Evolutionary conservation across 306 rosid species (phyloP).

Genomic region (Benincasa hispida): DNA sequence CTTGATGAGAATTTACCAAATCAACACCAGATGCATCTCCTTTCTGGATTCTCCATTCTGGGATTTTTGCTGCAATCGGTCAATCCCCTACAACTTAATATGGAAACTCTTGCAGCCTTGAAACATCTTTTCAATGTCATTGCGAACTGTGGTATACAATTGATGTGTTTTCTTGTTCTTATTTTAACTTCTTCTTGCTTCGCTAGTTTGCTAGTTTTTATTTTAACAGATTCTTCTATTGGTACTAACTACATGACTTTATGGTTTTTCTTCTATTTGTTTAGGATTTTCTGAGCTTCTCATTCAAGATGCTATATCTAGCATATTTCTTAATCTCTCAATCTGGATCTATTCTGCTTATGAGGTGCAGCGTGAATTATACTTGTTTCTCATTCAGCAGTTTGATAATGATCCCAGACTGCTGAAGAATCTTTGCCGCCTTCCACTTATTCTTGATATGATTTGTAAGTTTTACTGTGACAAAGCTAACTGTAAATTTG

Average conservation of each 20-base stretch:
- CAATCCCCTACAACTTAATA: slow-evolving; percentile 64
- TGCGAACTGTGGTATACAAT: slow-evolving; percentile 62
- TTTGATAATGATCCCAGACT: slow-evolving; percentile 89
- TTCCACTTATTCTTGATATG: slow-evolving; percentile 80
- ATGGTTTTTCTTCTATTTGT: slow-evolving; percentile 9
- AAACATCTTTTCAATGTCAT: slow-evolving; percentile 68
- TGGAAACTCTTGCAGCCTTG: slow-evolving; percentile 82
- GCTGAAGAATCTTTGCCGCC: slow-evolving; percentile 60
- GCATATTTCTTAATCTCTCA: slow-evolving; percentile 84
- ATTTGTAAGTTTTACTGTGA: slow-evolving; percentile 70
- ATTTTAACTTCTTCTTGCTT: slow-evolving; percentile 5
- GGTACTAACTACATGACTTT: slow-evolving; percentile 9
- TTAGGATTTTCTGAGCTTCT: slow-evolving; percentile 75
- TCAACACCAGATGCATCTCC: slow-evolving; percentile 97
- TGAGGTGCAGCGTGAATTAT: slow-evolving; percentile 84
- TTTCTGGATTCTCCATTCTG: slow-evolving; percentile 85
- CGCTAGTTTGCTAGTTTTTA: no score
- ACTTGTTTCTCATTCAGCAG: slow-evolving; percentile 91
- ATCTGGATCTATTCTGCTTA: slow-evolving; percentile 70
- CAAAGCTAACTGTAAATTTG: slow-evolving; percentile 38
- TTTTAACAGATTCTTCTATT: slow-evolving; percentile 6
- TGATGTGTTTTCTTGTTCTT: not conserved
- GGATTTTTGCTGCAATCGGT: slow-evolving; percentile 91
- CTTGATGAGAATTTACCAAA: slow-evolving; percentile 84
- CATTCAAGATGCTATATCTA: slow-evolving; percentile 62